These are phyloP conservation scores for Penicillium rolfsii DNA, from an alignment of 2,329 filamentous ascomycete species.

Conservation along the genomic window DNA sequence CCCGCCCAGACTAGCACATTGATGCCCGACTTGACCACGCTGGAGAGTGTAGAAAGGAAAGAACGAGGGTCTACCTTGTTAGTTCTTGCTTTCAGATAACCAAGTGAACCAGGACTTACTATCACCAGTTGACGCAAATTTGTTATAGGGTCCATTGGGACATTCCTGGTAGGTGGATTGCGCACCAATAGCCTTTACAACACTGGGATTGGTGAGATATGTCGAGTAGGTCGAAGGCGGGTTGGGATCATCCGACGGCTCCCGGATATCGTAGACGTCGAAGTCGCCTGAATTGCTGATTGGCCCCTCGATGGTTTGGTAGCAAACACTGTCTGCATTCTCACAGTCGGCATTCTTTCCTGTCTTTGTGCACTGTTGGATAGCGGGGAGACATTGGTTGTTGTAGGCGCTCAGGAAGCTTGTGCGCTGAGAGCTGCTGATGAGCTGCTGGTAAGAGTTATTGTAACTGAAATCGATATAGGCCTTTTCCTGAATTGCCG, in stretches of 20 bases:
- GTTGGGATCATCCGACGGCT: slow-evolving; percentile 41
- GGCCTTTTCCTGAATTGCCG: slow-evolving; percentile 47
- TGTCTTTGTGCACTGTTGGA: slow-evolving; percentile 43
- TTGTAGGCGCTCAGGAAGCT: slow-evolving; percentile 41
- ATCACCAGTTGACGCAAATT: slow-evolving; percentile 50
- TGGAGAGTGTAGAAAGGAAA: slow-evolving; percentile 49
- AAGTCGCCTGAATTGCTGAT: slow-evolving; percentile 35
- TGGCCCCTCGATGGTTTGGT: slow-evolving; percentile 41
- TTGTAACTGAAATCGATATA: slow-evolving; percentile 53
- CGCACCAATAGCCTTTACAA: slow-evolving; percentile 53
- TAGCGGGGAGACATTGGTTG: slow-evolving; percentile 41
- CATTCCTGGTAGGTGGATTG: slow-evolving; percentile 49
- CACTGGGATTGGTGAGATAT: slow-evolving; percentile 45
- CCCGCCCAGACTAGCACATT: slow-evolving; percentile 42
- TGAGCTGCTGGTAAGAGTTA: slow-evolving; percentile 51
- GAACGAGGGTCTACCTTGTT: slow-evolving; percentile 45
- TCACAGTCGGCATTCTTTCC: slow-evolving; percentile 38
- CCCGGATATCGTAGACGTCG: slow-evolving; percentile 53
- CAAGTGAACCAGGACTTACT: slow-evolving; percentile 24
- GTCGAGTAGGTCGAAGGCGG: slow-evolving; percentile 47
- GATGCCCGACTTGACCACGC: slow-evolving; percentile 54
- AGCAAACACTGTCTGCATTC: slow-evolving; percentile 42
- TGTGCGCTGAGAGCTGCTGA: slow-evolving; percentile 39
- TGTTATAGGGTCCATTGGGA: slow-evolving; percentile 39
- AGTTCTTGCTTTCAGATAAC: slow-evolving; percentile 9